These are phyloP conservation scores for Petunia secreta DNA, from an alignment of 257 asterid species.

Conservation along the genomic window DNA sequence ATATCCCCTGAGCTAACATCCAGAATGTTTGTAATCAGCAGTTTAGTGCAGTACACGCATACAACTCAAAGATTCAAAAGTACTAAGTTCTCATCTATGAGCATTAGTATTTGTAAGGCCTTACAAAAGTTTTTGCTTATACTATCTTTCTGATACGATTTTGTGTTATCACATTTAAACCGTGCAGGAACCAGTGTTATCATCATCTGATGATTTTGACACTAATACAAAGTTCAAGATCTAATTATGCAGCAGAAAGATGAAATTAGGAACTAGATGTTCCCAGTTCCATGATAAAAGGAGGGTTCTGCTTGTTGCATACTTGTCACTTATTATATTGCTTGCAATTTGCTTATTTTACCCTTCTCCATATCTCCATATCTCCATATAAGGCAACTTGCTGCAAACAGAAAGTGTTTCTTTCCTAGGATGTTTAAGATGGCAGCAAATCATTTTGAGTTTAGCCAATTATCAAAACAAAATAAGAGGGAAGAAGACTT, in stretches of 20 bases:
- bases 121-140: background rate
- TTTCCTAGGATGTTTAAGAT: no score
- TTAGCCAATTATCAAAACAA: no score
- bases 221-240: slow-evolving; percentile 46
- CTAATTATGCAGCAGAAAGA: slow-evolving; percentile 30
- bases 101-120: background rate
- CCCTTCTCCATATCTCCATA: no score
- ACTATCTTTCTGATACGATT: slow-evolving; percentile 5
- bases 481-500: no score
- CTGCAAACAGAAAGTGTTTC: no score
- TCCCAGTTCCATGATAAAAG: slow-evolving; percentile 13
- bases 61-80: background rate
- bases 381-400: background rate
- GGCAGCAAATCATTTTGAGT: no score
- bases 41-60: slow-evolving; percentile 11
- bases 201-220: slow-evolving; percentile 50
- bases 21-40: background rate
- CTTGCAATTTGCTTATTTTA: no score
- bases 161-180: background rate
- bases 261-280: background rate
- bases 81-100: background rate
- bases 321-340: no score
- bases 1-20: background rate
- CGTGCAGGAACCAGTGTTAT: slow-evolving; percentile 60
- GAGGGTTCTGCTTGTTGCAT: background rate